These are phyloP conservation scores for Pseudogymnoascus verrucosus DNA, from an alignment of 2,329 filamentous ascomycete species.

Conservation along the genomic window DNA sequence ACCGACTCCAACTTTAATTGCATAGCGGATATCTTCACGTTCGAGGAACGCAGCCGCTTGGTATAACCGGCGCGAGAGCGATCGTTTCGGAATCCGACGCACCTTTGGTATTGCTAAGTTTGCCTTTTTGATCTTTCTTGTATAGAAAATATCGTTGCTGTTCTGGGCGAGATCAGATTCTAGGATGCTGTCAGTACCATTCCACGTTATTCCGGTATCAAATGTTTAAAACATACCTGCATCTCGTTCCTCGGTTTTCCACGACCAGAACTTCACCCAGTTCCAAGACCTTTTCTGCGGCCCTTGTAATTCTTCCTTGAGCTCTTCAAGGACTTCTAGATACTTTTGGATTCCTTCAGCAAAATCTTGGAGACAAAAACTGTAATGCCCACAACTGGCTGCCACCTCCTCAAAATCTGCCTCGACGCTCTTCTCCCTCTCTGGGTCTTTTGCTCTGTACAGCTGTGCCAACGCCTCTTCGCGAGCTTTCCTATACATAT, in stretches of 20 bases:
- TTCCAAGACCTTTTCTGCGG: constrained; percentile 61
- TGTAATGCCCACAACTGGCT: constrained; percentile 95
- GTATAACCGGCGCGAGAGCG: neutral
- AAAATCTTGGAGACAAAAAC: constrained; percentile 83
- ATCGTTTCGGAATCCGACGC: constrained; percentile 3
- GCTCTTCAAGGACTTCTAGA: constrained; percentile 73
- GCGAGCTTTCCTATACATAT: constrained; percentile 69
- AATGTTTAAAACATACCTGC: neutral
- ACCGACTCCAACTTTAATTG: constrained; percentile 86
- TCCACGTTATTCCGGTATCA: neutral
- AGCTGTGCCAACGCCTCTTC: constrained; percentile 68
- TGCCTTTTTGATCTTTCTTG: neutral
- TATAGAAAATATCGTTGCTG: constrained; percentile 5
- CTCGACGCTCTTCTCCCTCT: constrained; percentile 62
- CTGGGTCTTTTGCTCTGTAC: constrained; percentile 71
- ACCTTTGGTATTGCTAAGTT: neutral
- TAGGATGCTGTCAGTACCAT: neutral
- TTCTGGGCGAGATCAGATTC: neutral
- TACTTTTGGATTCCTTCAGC: constrained; percentile 83
- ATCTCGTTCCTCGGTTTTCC: constrained; percentile 28
- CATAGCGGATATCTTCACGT: constrained; percentile 51
- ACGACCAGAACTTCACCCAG: constrained; percentile 76
- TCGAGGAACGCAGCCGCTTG: neutral
- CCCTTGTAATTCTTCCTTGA: constrained; percentile 63
- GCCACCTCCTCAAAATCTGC: constrained; percentile 96